These are phyloP conservation scores for Entomortierella beljakovae DNA, from an alignment of 192 early-diverging fungal species.

Conservation along the genomic window DNA sequence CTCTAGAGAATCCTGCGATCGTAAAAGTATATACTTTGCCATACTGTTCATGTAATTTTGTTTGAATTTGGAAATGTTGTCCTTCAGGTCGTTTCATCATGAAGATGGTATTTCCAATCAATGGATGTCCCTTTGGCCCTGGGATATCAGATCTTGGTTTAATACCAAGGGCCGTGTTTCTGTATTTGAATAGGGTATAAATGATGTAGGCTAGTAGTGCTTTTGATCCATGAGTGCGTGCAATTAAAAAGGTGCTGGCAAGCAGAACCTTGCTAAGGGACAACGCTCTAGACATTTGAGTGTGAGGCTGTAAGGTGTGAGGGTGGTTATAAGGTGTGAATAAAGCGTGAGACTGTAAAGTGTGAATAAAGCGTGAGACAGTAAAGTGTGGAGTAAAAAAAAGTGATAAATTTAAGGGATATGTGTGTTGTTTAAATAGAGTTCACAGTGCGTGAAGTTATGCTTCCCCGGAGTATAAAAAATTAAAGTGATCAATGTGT, in stretches of 20 bases:
- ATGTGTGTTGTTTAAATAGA: too few relatives aligned
- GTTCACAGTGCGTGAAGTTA: too few relatives aligned
- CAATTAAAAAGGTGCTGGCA: background rate
- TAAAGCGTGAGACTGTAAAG: too few relatives aligned
- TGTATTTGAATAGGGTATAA: conserved; percentile 19
- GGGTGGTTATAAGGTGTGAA: too few relatives aligned
- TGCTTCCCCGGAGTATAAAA: too few relatives aligned
- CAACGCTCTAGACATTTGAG: background rate
- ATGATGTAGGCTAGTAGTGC: conserved; percentile 11
- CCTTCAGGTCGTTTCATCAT: conserved; percentile 2
- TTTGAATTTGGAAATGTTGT: conserved; percentile 21
- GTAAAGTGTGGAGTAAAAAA: too few relatives aligned
- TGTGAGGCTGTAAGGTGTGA: too few relatives aligned
- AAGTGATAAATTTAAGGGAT: too few relatives aligned
- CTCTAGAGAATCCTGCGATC: conserved; percentile 13
- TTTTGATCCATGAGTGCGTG: conserved; percentile 8
- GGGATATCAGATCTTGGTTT: conserved; percentile 24
- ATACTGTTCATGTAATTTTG: conserved; percentile 11
- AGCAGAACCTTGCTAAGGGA: background rate
- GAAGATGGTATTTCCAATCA: conserved; percentile 32
- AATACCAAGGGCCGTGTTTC: conserved; percentile 10
- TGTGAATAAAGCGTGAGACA: too few relatives aligned
- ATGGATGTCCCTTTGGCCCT: conserved; percentile 35
- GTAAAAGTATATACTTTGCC: conserved; percentile 30
- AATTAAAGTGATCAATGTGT: too few relatives aligned